Conservation (phyloP, 305 asterid species). For the Andrographis paniculata region DNA sequence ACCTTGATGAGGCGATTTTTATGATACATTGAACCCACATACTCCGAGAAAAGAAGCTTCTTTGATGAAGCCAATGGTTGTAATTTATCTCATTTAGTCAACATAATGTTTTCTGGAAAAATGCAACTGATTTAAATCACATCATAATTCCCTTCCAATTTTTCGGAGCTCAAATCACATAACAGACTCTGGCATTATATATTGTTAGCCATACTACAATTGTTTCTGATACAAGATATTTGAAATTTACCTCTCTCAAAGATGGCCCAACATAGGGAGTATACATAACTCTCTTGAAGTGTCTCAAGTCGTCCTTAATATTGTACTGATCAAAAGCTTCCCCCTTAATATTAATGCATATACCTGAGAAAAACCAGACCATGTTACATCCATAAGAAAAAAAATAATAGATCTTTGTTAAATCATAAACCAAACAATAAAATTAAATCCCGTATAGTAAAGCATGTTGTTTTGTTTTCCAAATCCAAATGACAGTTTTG, state of each 20-base stretch:
- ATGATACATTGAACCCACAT: slow-evolving; percentile 79
- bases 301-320: slow-evolving; percentile 60
- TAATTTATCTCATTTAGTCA: too few relatives aligned
- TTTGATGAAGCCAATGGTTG: slow-evolving; percentile 73
- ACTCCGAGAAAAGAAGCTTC: slow-evolving; percentile 68
- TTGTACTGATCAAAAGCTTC: slow-evolving; percentile 67
- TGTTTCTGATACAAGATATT: background rate
- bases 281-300: slow-evolving; percentile 46
- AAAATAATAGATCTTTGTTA: too few relatives aligned
- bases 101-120: too few relatives aligned
- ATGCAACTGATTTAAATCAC: too few relatives aligned
- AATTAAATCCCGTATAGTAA: too few relatives aligned
- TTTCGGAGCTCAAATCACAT: too few relatives aligned
- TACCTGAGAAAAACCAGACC: slow-evolving; percentile 46
- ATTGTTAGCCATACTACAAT: too few relatives aligned
- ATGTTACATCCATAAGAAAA: slow-evolving; percentile 17
- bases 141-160: too few relatives aligned
- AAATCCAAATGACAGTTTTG: too few relatives aligned
- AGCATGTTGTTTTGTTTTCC: too few relatives aligned
- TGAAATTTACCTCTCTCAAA: slow-evolving; percentile 51
- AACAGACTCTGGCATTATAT: too few relatives aligned
- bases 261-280: slow-evolving; percentile 50
- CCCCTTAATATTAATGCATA: slow-evolving; percentile 84
- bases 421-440: too few relatives aligned
- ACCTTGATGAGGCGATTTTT: slow-evolving; percentile 94